Base-by-base conservation (phyloP, 352 stramenopile species). In the Phytophthora litchii region DNA sequence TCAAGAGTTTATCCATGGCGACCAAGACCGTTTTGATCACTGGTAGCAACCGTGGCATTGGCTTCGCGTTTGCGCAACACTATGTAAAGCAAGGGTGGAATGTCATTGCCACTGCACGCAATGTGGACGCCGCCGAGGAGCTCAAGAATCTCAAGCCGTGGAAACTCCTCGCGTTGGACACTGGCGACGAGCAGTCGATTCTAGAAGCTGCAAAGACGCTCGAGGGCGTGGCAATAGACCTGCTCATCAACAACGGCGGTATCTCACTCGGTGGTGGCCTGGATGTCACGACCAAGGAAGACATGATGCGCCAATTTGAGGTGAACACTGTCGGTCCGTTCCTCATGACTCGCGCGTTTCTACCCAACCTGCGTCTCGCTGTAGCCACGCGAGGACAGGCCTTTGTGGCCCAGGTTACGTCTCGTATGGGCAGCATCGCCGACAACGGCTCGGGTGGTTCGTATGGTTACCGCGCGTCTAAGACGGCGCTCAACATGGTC, bases 381-480 rank as follows among this genome's bases (percentile, higher is more conserved):
- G 76, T 69, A 12, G 37, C 67, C 8, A 34, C 48, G 9, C 76
- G 50, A 16, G 78, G 72, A 7, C 13, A 53, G 10, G 74, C 78
- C 6, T 79, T 83, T 23, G 84, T 84, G 27, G 83, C 64, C 16
- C 78, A 92, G 49, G 48, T 91, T 40, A 79, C 75, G 8, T 87
- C 82, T 16, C 61, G 69, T 19, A 78, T 89, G 60, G 82, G 77
- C 50, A 84, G 78, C 60, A 82, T 91, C 50, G 31, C 67, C n/a
- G 65, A 80, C 54, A 89, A 88, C 35, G 54, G 43, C 13, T 83
- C 67, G 1, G 86, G 86, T 17, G 78, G 83, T 3, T 64, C 60
- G 34, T 92, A 95, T 56, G 81, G 71, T 38, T 94, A 95, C 67
- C 81, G 85, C 29, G 70, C 87, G 57, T 94, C 82, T 43, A 94